These are phyloP conservation scores for Ophiosphaerella korrae DNA, from an alignment of 2,329 filamentous ascomycete genomes.

Conservation along the genomic window DNA sequence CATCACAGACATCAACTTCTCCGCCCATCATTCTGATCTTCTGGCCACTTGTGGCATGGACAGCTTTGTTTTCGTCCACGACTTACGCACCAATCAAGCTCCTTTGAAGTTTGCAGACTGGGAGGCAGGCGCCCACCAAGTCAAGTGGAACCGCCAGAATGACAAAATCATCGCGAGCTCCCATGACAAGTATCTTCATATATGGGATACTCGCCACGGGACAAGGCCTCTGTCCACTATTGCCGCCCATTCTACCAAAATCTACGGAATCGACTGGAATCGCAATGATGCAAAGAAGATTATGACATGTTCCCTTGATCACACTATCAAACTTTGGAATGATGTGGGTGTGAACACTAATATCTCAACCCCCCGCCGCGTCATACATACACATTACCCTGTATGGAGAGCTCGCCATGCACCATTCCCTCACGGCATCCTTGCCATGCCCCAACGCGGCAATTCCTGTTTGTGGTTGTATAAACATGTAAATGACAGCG, in stretches of 20 bases:
- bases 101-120: slow-evolving; percentile 75
- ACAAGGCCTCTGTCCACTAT: slow-evolving; percentile 81
- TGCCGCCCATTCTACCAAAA: slow-evolving; percentile 87
- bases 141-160: slow-evolving; percentile 91
- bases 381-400: slow-evolving; percentile 82
- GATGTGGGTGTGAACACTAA: slow-evolving; percentile 64
- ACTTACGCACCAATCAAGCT: slow-evolving; percentile 64
- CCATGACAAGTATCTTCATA: slow-evolving; percentile 83
- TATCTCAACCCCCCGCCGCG: slow-evolving; percentile 51
- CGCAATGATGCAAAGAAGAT: slow-evolving; percentile 73
- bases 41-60: slow-evolving; percentile 91
- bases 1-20: slow-evolving; percentile 97
- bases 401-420: slow-evolving; percentile 92
- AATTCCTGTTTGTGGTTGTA: slow-evolving; percentile 86
- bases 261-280: slow-evolving; percentile 96
- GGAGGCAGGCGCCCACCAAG: slow-evolving; percentile 91
- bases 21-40: slow-evolving; percentile 86
- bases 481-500: slow-evolving; percentile 62
- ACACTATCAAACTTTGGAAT: slow-evolving; percentile 93
- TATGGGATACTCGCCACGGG: slow-evolving; percentile 87
- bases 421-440: slow-evolving; percentile 81
- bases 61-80: slow-evolving; percentile 92
- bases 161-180: slow-evolving; percentile 87
- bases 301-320: slow-evolving; percentile 88
- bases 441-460: slow-evolving; percentile 91